Base-by-base conservation (phyloP, 345 rosid species). In the Erysimum cheiranthoides region DNA sequence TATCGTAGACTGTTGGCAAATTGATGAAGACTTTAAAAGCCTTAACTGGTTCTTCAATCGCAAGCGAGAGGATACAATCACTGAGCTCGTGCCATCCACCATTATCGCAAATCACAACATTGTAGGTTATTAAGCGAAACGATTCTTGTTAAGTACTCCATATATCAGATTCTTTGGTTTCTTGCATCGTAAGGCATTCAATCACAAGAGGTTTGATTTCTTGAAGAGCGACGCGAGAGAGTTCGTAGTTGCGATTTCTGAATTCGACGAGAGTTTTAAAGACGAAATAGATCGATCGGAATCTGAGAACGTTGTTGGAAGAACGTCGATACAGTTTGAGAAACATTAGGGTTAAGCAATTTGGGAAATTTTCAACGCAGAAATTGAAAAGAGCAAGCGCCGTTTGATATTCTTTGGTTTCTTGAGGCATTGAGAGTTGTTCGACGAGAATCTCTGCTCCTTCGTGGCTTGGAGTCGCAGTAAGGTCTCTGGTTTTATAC, bases 31-130 rank as follows among this genome's bases (percentile, higher is more conserved):
- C 5, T 0, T 57, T 18, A 25, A 70, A 70, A 30, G 65, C 65
- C 43, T 16, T 57, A 2, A 16, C 10, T 39, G 63, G 65, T 7
- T 42, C 42, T 25, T 0, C 8, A 4, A 1, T 9, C 4, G 43
- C 54, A 0, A 70, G 17, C 21, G 11, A 42, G 13, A 27, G 42
- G 43, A 70, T 70, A 70, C 73, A 70, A 39, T 54, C 54, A 30
- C 73, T 36, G 5, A 70, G 73, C 42, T 70, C 73, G 4, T 5
- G 4, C 73, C 73, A 68, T 52, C 18, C 51, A 7, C 9, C 5
- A 43, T 42, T 62, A 14, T 13, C 21, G 8, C 12, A 40, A 30
- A 6, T 9, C 40, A 56, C 4, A 30, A 54, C 73, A 30, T 31
- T 12, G 53, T 42, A 28, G 4, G 64, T 12, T 39, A 69, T n/a